Conservation (phyloP, 1,139 yeast species). For the Debaryomyces nepalensis region DNA sequence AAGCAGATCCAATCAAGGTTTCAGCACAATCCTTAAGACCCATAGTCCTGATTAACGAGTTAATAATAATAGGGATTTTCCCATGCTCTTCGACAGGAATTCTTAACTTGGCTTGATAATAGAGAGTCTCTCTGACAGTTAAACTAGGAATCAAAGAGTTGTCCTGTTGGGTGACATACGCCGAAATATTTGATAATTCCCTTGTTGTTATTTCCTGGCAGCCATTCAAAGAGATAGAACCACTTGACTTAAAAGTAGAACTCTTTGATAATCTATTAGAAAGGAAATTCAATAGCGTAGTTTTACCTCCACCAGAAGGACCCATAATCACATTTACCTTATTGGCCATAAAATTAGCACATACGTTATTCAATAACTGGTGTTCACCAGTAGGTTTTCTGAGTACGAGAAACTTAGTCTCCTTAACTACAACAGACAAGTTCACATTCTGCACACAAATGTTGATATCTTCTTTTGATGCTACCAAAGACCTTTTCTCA, state of each 20-base stretch:
- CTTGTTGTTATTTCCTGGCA: slow-evolving; percentile 42
- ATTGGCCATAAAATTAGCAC: slow-evolving; percentile 62
- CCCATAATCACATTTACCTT: slow-evolving; percentile 86
- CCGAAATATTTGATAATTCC: slow-evolving; percentile 56
- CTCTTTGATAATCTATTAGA: slow-evolving; percentile 61
- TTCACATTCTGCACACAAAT: slow-evolving; percentile 26
- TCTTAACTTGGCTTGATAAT: slow-evolving; percentile 72
- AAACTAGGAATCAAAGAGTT: slow-evolving; percentile 68
- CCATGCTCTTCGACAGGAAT: slow-evolving; percentile 44
- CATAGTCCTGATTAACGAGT: slow-evolving; percentile 62
- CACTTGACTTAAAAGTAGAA: slow-evolving; percentile 26
- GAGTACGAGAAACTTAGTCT: slow-evolving; percentile 11
- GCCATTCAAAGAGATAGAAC: slow-evolving; percentile 31
- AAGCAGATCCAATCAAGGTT: slow-evolving; percentile 72
- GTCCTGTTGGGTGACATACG: slow-evolving; percentile 82
- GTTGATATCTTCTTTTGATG: slow-evolving; percentile 20
- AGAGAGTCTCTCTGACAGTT: slow-evolving; percentile 78
- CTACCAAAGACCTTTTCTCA: neutral
- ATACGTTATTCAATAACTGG: slow-evolving; percentile 47
- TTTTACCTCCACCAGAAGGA: slow-evolving; percentile 87
- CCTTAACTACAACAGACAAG: slow-evolving; percentile 23
- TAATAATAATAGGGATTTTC: slow-evolving; percentile 42
- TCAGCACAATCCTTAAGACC: slow-evolving; percentile 82
- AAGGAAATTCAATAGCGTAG: slow-evolving; percentile 68
- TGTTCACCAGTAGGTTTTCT: slow-evolving; percentile 15